Evolutionary conservation across 2,329 filamentous ascomycete species (phyloP).

Genomic region (Herpotrichia juniperi): DNA sequence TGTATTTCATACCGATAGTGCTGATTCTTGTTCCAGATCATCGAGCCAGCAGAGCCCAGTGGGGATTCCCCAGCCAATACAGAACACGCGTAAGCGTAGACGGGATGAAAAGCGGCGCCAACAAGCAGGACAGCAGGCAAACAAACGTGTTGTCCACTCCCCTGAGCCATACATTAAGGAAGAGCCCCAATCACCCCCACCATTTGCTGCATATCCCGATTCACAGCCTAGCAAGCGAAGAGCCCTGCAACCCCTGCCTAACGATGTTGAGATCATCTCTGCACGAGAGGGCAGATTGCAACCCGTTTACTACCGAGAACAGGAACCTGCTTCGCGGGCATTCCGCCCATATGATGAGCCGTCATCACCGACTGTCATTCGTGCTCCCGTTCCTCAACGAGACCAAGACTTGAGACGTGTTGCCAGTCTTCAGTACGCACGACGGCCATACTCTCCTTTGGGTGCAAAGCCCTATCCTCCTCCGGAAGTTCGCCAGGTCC

Average conservation of each 20-base stretch:
- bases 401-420: slow-evolving; percentile 55
- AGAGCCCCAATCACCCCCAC: slow-evolving; percentile 67
- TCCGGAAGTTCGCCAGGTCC: slow-evolving; percentile 41
- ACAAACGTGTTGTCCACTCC: slow-evolving; percentile 37
- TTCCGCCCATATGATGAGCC: slow-evolving; percentile 53
- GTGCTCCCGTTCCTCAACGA: slow-evolving; percentile 42
- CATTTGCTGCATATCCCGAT: slow-evolving; percentile 53
- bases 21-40: slow-evolving; percentile 27
- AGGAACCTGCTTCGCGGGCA: slow-evolving; percentile 36
- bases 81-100: slow-evolving; percentile 59
- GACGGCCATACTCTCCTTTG: slow-evolving; percentile 50
- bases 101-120: slow-evolving; percentile 48
- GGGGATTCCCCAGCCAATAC: slow-evolving; percentile 47
- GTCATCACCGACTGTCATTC: slow-evolving; percentile 45
- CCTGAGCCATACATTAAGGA: slow-evolving; percentile 64
- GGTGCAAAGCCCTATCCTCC: slow-evolving; percentile 46
- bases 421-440: slow-evolving; percentile 55
- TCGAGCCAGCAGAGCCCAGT: slow-evolving; percentile 54
- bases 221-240: slow-evolving; percentile 47
- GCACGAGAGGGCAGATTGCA: slow-evolving; percentile 49
- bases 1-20: slow-evolving; percentile 2
- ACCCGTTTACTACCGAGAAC: slow-evolving; percentile 54
- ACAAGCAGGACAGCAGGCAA: slow-evolving; percentile 42
- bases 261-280: slow-evolving; percentile 47
- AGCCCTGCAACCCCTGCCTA: slow-evolving; percentile 41